phyloP scores from a whole-genome alignment of 176 grass and related monocot species.

The Eragrostis nindensis region DNA sequence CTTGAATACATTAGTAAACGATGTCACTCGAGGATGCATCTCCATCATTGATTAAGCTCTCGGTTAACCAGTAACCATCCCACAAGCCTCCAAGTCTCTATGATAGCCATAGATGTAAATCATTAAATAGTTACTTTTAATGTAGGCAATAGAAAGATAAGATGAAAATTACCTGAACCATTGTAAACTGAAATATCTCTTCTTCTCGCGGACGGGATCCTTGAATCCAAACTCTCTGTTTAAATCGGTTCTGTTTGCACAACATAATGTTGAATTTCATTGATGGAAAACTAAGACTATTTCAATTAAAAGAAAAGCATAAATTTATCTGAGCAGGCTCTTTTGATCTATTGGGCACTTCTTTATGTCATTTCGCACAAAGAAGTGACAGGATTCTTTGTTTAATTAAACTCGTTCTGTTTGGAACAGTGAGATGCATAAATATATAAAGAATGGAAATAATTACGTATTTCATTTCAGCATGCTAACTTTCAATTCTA shows the following conservation, averaged over 20 bases:
- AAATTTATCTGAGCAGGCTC: not conserved
- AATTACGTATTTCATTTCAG: not conserved
- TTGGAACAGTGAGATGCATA: not conserved
- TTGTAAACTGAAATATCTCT: conserved; percentile 83
- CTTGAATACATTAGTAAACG: conserved; percentile 64
- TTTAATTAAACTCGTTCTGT: not conserved
- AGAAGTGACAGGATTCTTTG: not conserved
- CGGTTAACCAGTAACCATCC: conserved; percentile 97
- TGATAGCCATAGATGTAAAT: conserved; percentile 20
- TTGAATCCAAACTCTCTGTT: conserved; percentile 78
- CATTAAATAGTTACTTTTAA: conserved; percentile 2
- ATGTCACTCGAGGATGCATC: conserved; percentile 67
- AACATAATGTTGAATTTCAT: conserved; percentile 1
- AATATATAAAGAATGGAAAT: not conserved
- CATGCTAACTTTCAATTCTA: not conserved
- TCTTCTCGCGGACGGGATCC: conserved; percentile 87
- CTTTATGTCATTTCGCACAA: not conserved
- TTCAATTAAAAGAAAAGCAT: not conserved
- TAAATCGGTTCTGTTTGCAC: conserved; percentile 66
- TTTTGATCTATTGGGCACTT: not conserved
- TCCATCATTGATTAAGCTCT: conserved; percentile 78
- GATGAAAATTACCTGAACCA: conserved; percentile 76
- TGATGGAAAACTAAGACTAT: not conserved
- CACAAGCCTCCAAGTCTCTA: conserved; percentile 80
- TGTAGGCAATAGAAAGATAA: conserved; percentile 1